A percentile compares a stretch with the other conserved stretches of the same genome.
These are phyloP conservation scores for Dillenia turbinata DNA, from an alignment of 164 flowering plant species.

Conservation along the genomic window DNA sequence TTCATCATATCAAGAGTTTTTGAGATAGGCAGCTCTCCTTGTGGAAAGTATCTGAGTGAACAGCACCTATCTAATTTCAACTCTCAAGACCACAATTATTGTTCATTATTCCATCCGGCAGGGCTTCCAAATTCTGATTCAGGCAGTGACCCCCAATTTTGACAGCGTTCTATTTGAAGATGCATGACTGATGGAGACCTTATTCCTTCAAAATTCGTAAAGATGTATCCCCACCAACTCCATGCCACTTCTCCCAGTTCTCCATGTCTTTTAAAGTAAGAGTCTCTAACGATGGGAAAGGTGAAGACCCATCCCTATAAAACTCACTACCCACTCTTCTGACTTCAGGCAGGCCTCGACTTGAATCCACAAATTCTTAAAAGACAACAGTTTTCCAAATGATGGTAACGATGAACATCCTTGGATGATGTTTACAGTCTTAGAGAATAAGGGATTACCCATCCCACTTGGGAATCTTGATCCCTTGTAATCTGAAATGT, in stretches of 20 bases:
- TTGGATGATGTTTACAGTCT: background rate
- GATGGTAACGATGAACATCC: constrained; percentile 1
- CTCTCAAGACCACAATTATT: too few species aligned
- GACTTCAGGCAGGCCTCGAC: constrained; percentile 1
- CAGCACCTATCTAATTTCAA: too few species aligned
- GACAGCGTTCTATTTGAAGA: too few species aligned
- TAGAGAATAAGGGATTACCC: background rate
- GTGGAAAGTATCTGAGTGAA: too few species aligned
- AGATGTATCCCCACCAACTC: background rate
- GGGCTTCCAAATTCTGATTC: too few species aligned
- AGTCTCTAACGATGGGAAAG: constrained; percentile 3
- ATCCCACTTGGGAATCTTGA: constrained; percentile 9
- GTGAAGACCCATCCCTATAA: background rate
- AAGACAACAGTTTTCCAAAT: constrained; percentile 7
- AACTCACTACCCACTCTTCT: background rate
- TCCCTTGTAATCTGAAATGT: background rate
- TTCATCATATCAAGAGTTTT: too few species aligned
- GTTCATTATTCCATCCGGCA: too few species aligned
- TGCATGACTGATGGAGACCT: too few species aligned
- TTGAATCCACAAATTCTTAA: constrained; percentile 4
- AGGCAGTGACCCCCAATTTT: too few species aligned
- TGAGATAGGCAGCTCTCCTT: too few species aligned
- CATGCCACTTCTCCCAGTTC: background rate
- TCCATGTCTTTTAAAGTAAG: constrained; percentile 1
- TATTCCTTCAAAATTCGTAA: too few species aligned